Conservation (phyloP, 257 asterid genomes). For the Linaria vulgaris region DNA sequence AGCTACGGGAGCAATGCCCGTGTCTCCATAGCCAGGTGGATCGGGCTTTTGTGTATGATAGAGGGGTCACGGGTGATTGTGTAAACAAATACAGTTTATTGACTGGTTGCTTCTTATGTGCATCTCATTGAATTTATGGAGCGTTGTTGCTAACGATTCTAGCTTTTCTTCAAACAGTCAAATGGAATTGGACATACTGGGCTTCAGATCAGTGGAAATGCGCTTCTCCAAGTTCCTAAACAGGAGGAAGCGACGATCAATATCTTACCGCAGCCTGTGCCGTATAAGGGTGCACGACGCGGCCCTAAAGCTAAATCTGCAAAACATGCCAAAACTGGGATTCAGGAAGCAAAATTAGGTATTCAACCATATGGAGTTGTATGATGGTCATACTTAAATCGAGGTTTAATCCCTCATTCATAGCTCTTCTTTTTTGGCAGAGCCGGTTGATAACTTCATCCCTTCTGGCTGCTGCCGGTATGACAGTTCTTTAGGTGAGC, state of each 20-base stretch:
- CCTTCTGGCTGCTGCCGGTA: constrained; percentile 49
- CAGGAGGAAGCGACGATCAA: constrained; percentile 30
- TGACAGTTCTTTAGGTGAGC: constrained; percentile 84
- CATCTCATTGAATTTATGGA: constrained; percentile 7
- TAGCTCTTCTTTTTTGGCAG: constrained; percentile 39
- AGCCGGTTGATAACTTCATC: constrained; percentile 39
- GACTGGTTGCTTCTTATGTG: no score
- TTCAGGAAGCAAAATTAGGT: constrained; percentile 47
- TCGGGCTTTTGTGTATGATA: no score
- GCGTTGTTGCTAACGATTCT: constrained; percentile 11
- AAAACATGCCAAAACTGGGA: constrained; percentile 36
- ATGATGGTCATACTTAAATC: constrained; percentile 7
- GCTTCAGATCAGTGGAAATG: constrained; percentile 25
- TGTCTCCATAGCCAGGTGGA: no score
- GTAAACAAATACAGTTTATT: no score
- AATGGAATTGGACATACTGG: constrained; percentile 27
- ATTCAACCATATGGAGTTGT: constrained; percentile 10
- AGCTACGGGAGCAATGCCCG: no score
- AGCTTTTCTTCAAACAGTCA: constrained; percentile 30
- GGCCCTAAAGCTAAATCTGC: constrained; percentile 32
- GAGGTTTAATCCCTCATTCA: constrained; percentile 16
- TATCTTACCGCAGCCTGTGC: constrained; percentile 21
- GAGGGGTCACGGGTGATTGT: no score
- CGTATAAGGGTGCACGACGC: constrained; percentile 26
- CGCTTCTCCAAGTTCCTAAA: constrained; percentile 26